A percentile compares a stretch with the other conserved stretches of the same genome.
Conservation (phyloP, 2,329 filamentous ascomycete genomes). For the Biscogniauxia mediterranea region DNA sequence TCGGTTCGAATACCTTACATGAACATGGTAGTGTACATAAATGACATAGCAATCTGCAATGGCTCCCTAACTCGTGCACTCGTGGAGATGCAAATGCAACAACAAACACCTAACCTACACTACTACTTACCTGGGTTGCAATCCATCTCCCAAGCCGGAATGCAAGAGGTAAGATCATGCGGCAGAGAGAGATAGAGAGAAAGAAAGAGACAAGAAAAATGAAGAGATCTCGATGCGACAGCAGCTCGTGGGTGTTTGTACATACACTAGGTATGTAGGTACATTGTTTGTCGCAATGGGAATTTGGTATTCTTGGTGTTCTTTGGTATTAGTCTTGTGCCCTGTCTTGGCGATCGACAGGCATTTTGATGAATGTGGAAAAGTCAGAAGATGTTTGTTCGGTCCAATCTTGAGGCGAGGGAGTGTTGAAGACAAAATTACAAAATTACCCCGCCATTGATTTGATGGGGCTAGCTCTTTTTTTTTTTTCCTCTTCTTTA, state of each 20-base stretch:
- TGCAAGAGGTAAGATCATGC: neutral
- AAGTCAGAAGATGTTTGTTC: neutral
- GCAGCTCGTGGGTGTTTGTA: constrained; percentile 1
- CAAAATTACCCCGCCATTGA: neutral
- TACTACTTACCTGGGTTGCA: neutral
- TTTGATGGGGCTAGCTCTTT: neutral
- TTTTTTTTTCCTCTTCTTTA: neutral
- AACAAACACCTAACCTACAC: neutral
- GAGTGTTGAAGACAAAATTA: neutral
- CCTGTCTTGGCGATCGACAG: neutral
- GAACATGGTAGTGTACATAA: neutral
- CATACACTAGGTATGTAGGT: neutral
- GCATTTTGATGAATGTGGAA: neutral
- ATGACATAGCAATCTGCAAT: neutral
- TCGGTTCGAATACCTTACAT: neutral
- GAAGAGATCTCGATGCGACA: constrained; percentile 2
- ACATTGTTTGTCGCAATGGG: neutral
- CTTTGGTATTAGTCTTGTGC: too few species aligned
- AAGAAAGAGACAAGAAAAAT: too few species aligned
- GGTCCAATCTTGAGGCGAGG: neutral
- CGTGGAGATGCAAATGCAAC: neutral
- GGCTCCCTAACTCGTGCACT: constrained; percentile 1
- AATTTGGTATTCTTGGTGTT: neutral
- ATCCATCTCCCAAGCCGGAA: neutral
- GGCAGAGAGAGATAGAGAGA: too few species aligned